These are phyloP conservation scores for Fusarium denticulatum DNA, from an alignment of 2,329 filamentous ascomycete species.

Conservation along the genomic window DNA sequence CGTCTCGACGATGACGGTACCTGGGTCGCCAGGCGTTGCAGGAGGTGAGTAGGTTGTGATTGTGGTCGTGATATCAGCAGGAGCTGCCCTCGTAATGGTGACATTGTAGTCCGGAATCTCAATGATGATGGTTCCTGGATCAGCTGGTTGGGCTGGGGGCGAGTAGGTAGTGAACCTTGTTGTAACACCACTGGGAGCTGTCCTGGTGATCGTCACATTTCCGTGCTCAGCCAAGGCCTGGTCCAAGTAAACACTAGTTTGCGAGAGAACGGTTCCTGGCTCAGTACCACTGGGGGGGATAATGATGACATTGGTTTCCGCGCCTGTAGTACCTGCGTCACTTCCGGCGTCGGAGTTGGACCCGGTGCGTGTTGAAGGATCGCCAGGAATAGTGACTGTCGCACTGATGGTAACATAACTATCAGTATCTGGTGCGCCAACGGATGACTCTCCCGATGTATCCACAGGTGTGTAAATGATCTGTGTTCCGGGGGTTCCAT, in stretches of 20 bases:
- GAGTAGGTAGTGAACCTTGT: constrained; percentile 20
- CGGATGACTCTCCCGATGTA: background rate
- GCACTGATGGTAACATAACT: constrained; percentile 20
- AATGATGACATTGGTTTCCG: constrained; percentile 31
- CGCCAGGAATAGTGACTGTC: constrained; percentile 32
- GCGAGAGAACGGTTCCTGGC: constrained; percentile 26
- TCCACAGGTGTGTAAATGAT: constrained; percentile 28
- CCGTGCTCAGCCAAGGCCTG: constrained; percentile 22
- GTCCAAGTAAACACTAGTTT: constrained; percentile 33
- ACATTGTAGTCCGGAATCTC: constrained; percentile 29
- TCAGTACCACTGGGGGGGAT: constrained; percentile 33
- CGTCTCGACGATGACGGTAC: constrained; percentile 27
- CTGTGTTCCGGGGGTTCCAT: constrained; percentile 19
- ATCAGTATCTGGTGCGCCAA: background rate
- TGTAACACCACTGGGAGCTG: constrained; percentile 21
- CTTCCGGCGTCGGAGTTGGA: background rate
- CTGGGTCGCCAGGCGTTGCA: constrained; percentile 20
- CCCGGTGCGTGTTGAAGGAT: constrained; percentile 19
- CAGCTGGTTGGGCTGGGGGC: constrained; percentile 16
- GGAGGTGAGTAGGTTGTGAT: constrained; percentile 31
- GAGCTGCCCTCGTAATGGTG: constrained; percentile 22
- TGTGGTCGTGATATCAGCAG: constrained; percentile 14
- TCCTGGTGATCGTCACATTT: constrained; percentile 27
- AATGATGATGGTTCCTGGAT: constrained; percentile 25
- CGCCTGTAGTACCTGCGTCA: constrained; percentile 16